Evolutionary conservation across 1,284 basidiomycete genomes (phyloP).

Genomic region (Leucoagaricus sp.): DNA sequence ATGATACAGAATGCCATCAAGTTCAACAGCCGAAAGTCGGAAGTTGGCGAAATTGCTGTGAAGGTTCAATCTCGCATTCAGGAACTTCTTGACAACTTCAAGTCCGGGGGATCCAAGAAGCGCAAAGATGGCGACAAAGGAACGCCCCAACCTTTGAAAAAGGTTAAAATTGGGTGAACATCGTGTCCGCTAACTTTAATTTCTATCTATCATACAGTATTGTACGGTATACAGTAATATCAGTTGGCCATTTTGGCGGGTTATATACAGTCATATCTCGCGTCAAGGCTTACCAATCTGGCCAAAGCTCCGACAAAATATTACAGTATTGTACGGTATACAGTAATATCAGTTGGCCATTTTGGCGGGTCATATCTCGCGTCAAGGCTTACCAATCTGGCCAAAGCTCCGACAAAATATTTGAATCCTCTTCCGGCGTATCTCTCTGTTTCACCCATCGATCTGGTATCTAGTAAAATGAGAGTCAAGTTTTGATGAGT

Average conservation of each 20-base stretch:
- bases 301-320: constrained; percentile 45
- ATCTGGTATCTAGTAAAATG: constrained; percentile 68
- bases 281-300: constrained; percentile 39
- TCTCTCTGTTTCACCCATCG: constrained; percentile 87
- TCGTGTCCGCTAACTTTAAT: constrained; percentile 3
- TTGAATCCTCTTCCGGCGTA: constrained; percentile 70
- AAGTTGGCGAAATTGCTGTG: constrained; percentile 68
- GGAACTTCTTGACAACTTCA: constrained; percentile 52
- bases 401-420: constrained; percentile 47
- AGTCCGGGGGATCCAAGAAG: constrained; percentile 53
- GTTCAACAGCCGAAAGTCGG: constrained; percentile 83
- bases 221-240: constrained; percentile 22
- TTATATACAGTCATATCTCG: constrained; percentile 8
- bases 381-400: constrained; percentile 41
- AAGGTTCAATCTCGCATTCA: constrained; percentile 49
- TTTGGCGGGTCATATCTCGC: constrained; percentile 3
- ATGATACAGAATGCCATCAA: constrained; percentile 86
- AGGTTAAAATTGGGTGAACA: constrained; percentile 51
- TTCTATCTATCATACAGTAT: constrained; percentile 16
- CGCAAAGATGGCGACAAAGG: constrained; percentile 67
- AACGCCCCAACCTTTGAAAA: constrained; percentile 69
- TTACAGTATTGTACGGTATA: constrained; percentile 33
- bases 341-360: constrained; percentile 4
- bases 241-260: constrained; percentile 1
- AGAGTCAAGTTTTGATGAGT: not conserved